phyloP scores from a whole-genome alignment of 1,139 yeast genomes.

The Yamadazyma kanchanaburiensis region DNA sequence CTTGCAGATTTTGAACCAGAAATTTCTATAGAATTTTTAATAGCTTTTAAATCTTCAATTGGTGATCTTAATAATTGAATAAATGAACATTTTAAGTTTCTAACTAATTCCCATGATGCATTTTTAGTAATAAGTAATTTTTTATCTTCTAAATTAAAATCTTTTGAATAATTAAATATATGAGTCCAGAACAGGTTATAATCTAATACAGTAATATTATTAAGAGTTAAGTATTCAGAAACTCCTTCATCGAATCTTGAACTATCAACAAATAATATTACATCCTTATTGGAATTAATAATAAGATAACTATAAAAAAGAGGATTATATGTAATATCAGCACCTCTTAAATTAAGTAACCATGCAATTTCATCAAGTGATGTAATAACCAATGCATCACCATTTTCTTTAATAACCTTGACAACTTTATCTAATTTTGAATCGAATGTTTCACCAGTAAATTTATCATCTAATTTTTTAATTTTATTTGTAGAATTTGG shows the following conservation, averaged over 20 bases:
- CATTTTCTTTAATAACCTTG: conserved; percentile 38
- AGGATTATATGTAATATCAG: conserved; percentile 78
- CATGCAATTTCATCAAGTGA: conserved; percentile 89
- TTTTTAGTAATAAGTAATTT: conserved; percentile 60
- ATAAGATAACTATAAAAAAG: conserved; percentile 82
- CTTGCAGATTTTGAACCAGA: conserved; percentile 78
- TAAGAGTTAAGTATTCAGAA: conserved; percentile 27
- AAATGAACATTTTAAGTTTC: conserved; percentile 41
- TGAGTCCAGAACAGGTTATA: conserved; percentile 58
- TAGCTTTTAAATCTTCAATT: conserved; percentile 70
- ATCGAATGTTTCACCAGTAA: conserved; percentile 45
- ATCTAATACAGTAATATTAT: conserved; percentile 45
- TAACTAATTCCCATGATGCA: conserved; percentile 80
- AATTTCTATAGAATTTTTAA: conserved; percentile 73
- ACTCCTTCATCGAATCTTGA: conserved; percentile 30
- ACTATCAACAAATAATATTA: conserved; percentile 50
- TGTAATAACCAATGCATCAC: conserved; percentile 52
- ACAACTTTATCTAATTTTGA: conserved; percentile 47
- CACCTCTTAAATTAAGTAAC: conserved; percentile 85
- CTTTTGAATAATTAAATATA: conserved; percentile 41
- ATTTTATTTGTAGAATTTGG: conserved; percentile 40
- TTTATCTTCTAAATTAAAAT: conserved; percentile 33
- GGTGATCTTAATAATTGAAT: conserved; percentile 53
- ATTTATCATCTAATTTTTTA: conserved; percentile 40
- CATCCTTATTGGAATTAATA: conserved; percentile 40